Percentiles rank a stretch among this genome's conserved stretches.
These are phyloP conservation scores for Oryza brachyantha DNA, from an alignment of 176 grass and related monocot species.

Conservation along the genomic window DNA sequence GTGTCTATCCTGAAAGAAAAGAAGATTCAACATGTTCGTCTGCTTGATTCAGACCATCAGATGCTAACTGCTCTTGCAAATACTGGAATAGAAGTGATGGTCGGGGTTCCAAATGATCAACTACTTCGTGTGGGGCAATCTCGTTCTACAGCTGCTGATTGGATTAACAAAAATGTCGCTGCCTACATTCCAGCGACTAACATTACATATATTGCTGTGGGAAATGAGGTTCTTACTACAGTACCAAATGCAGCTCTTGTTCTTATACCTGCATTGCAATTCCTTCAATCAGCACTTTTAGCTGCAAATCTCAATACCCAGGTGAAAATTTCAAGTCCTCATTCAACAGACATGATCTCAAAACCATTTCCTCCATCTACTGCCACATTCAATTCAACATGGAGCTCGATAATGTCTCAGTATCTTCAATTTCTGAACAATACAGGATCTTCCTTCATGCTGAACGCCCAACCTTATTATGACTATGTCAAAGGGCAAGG, in stretches of 20 bases:
- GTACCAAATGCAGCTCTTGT: constrained; percentile 88
- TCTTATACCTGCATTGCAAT: constrained; percentile 79
- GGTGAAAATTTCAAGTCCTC: constrained; percentile 82
- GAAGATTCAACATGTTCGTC: constrained; percentile 75
- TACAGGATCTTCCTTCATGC: constrained; percentile 80
- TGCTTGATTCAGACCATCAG: constrained; percentile 78
- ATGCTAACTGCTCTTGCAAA: constrained; percentile 80
- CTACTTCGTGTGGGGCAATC: constrained; percentile 82
- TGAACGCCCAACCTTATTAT: constrained; percentile 96
- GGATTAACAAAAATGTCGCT: constrained; percentile 90
- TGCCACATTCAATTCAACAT: constrained; percentile 89
- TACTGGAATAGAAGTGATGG: constrained; percentile 86
- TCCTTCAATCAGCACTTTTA: constrained; percentile 84
- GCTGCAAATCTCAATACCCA: constrained; percentile 88
- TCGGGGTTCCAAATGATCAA: constrained; percentile 83
- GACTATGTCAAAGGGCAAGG: constrained; percentile 77
- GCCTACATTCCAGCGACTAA: constrained; percentile 78
- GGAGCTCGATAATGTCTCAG: constrained; percentile 71
- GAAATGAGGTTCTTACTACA: constrained; percentile 73
- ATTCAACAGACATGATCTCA: constrained; percentile 68
- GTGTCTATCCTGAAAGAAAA: constrained; percentile 82
- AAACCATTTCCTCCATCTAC: constrained; percentile 90
- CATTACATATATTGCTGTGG: constrained; percentile 91
- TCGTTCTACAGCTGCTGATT: constrained; percentile 71
- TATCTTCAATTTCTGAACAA: constrained; percentile 86